phyloP scores from a whole-genome alignment of 1,139 yeast genomes.

The Taphrina wiesneri region DNA sequence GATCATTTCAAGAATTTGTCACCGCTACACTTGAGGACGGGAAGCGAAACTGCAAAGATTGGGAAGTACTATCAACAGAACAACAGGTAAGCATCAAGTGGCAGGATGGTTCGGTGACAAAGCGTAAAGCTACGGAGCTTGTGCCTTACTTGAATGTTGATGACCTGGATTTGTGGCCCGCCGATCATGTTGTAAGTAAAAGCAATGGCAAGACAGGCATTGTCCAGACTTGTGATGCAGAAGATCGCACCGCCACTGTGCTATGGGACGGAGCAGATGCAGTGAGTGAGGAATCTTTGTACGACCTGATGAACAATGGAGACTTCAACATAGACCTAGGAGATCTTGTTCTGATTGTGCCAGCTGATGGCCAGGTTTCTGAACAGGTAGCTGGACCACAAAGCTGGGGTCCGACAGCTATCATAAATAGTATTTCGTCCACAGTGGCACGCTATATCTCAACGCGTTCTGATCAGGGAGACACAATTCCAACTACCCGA shows the following conservation, averaged over 20 bases:
- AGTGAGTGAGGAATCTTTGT: conserved; percentile 35
- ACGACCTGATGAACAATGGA: conserved; percentile 31
- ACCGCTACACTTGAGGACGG: not conserved
- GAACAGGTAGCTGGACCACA: not conserved
- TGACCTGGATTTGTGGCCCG: conserved; percentile 40
- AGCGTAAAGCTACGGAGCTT: conserved; percentile 33
- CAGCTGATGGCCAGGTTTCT: conserved; percentile 1
- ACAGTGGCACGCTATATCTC: conserved; percentile 7
- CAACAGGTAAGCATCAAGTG: conserved; percentile 36
- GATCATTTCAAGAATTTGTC: not conserved
- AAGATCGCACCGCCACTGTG: conserved; percentile 37
- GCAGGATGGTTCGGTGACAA: conserved; percentile 37
- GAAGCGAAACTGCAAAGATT: conserved; percentile 5
- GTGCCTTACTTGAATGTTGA: conserved; percentile 38
- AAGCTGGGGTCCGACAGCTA: conserved; percentile 16
- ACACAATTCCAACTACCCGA: not conserved
- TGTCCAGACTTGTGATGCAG: conserved; percentile 37
- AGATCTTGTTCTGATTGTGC: conserved; percentile 23
- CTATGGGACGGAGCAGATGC: conserved; percentile 36
- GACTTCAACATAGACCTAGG: conserved; percentile 33
- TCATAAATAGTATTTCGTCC: conserved; percentile 2
- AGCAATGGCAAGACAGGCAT: conserved; percentile 37
- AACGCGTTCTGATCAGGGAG: not conserved
- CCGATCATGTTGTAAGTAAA: conserved; percentile 38
- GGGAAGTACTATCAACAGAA: conserved; percentile 34